Evolutionary conservation across 768 basidiomycete species (phyloP).

Genomic region (Tylopilus plumbeoviolaceoides): DNA sequence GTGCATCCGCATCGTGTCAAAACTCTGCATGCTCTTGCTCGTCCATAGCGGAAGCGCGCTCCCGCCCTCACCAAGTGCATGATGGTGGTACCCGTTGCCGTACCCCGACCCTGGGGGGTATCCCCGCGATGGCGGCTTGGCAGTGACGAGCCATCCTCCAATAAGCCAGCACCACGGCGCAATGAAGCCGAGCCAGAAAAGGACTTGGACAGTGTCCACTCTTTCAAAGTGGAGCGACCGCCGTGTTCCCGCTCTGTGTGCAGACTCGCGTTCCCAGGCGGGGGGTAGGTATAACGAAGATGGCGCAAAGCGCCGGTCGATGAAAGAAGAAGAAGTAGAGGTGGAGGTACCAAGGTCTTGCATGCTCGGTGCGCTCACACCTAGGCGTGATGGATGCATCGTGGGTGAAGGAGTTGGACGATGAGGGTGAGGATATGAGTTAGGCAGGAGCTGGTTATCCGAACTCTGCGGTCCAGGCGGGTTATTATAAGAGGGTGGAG

Average conservation of each 20-base stretch:
- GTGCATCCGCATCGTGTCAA: slow-evolving; percentile 42
- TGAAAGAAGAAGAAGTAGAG: slow-evolving; percentile 48
- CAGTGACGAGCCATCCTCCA: slow-evolving; percentile 62
- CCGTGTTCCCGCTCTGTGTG: slow-evolving; percentile 15
- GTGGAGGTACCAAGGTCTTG: slow-evolving; percentile 23
- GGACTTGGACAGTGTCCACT: slow-evolving; percentile 43
- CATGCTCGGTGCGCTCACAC: slow-evolving; percentile 24
- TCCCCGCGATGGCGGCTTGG: slow-evolving; percentile 13
- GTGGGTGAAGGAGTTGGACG: slow-evolving; percentile 10
- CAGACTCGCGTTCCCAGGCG: slow-evolving; percentile 31
- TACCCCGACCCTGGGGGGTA: slow-evolving; percentile 2
- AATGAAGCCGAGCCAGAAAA: slow-evolving; percentile 76
- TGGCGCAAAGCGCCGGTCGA: slow-evolving; percentile 48
- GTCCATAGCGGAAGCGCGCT: slow-evolving; percentile 30
- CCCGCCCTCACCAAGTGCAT: slow-evolving; percentile 39
- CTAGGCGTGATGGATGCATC: slow-evolving; percentile 6
- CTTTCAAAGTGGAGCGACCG: slow-evolving; percentile 12
- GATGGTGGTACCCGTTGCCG: slow-evolving; percentile 15
- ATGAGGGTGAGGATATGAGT: slow-evolving; percentile 8
- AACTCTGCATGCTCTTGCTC: slow-evolving; percentile 41
- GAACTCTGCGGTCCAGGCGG: slow-evolving; percentile 17
- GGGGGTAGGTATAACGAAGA: slow-evolving; percentile 35
- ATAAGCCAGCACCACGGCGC: slow-evolving; percentile 74
- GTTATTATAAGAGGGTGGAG: slow-evolving; percentile 24
- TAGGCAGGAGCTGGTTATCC: slow-evolving; percentile 14